phyloP scores from a whole-genome alignment of 2,329 filamentous ascomycete species.

The Xylariaceae sp. region DNA sequence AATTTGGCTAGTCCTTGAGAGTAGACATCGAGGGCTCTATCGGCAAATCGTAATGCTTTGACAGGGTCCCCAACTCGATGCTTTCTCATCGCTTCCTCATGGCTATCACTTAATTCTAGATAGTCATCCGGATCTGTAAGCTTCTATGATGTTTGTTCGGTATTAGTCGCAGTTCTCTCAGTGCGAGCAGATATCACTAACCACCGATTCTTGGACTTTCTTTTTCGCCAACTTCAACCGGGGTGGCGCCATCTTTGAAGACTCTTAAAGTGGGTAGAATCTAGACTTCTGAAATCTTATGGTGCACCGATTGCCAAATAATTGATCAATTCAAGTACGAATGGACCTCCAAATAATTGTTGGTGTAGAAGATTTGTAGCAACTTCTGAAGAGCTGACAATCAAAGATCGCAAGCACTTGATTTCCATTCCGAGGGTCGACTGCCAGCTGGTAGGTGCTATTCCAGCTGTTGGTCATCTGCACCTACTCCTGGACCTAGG shows the following conservation, averaged over 20 bases:
- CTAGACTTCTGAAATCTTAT: no score
- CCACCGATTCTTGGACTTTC: conserved; percentile 4
- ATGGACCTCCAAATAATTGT: no score
- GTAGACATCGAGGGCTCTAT: conserved; percentile 71
- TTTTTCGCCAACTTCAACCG: conserved; percentile 16
- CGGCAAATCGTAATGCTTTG: conserved; percentile 63
- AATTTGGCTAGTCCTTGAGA: conserved; percentile 66
- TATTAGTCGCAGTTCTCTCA: neutral
- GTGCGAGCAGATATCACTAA: neutral
- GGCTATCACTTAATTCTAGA: conserved; percentile 70
- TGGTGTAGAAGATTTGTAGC: no score
- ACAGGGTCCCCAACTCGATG: conserved; percentile 74
- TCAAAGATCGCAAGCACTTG: no score
- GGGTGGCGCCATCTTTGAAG: conserved; percentile 19
- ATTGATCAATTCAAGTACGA: no score
- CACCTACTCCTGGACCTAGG: no score
- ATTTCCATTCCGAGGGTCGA: no score
- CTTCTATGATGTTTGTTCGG: conserved; percentile 44
- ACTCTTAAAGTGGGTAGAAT: no score
- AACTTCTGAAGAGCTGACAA: no score
- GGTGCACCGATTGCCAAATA: no score
- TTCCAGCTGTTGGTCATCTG: no score
- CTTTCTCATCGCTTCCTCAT: conserved; percentile 76
- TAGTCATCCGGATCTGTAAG: conserved; percentile 72
- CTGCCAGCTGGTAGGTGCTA: no score